Evolutionary conservation across 148 eudicot genomes (phyloP).

Genomic region (Heliosperma pusillum): DNA sequence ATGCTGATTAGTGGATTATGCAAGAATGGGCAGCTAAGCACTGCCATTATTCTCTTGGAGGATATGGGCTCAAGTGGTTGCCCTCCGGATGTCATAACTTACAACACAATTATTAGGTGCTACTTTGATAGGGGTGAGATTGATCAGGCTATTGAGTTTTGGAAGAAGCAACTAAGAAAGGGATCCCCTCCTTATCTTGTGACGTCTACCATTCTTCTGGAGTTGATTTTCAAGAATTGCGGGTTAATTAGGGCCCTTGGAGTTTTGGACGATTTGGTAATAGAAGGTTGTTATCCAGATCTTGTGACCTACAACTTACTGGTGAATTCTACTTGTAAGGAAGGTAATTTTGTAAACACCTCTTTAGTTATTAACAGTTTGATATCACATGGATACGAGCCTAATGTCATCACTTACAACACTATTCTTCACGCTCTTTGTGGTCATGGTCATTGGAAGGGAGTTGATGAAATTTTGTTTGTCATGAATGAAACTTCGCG

Average conservation of each 20-base stretch:
- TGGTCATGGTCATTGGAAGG: slow-evolving; percentile 50
- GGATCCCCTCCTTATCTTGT: slow-evolving; percentile 73
- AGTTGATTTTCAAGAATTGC: slow-evolving; percentile 48
- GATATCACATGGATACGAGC: slow-evolving; percentile 60
- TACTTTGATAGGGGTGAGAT: slow-evolving; percentile 44
- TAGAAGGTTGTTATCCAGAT: slow-evolving; percentile 88
- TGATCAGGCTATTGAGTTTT: slow-evolving; percentile 60
- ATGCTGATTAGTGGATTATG: slow-evolving; percentile 79
- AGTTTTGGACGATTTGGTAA: slow-evolving; percentile 65
- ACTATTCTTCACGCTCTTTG: slow-evolving; percentile 68
- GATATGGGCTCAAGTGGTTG: slow-evolving; percentile 80
- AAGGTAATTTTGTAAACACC: slow-evolving; percentile 43
- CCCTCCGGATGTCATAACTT: slow-evolving; percentile 71
- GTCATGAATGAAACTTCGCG: slow-evolving; percentile 59
- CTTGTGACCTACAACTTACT: slow-evolving; percentile 61
- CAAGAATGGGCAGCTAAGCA: slow-evolving; percentile 46
- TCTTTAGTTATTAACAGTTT: slow-evolving; percentile 45
- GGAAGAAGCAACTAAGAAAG: slow-evolving; percentile 74
- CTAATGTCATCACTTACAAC: slow-evolving; percentile 65
- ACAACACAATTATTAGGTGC: slow-evolving; percentile 60
- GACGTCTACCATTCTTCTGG: slow-evolving; percentile 56
- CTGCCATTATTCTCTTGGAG: slow-evolving; percentile 55
- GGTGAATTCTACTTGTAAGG: slow-evolving; percentile 49
- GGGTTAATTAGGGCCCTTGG: slow-evolving; percentile 56
- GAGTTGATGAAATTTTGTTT: slow-evolving; percentile 56